Conservation (phyloP, 2,329 filamentous ascomycete genomes). For the Hymenoscyphus repandus region DNA sequence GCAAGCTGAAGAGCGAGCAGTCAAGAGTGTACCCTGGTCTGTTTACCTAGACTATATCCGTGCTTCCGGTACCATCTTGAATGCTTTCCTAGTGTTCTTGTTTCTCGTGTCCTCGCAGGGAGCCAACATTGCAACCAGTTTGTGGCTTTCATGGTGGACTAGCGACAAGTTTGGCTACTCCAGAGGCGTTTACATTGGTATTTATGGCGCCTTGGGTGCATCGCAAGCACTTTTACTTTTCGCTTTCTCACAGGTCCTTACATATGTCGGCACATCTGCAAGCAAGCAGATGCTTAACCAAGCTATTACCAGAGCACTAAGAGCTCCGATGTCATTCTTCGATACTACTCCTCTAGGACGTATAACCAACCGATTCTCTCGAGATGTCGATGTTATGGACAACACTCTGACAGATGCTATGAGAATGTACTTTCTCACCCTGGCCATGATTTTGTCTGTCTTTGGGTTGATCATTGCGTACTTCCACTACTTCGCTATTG, state of each 20-base stretch:
- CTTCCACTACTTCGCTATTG: slow-evolving; percentile 74
- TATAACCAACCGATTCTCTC: slow-evolving; percentile 93
- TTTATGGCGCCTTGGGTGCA: slow-evolving; percentile 66
- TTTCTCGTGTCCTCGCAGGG: slow-evolving; percentile 62
- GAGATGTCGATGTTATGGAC: slow-evolving; percentile 96
- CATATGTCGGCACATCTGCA: slow-evolving; percentile 72
- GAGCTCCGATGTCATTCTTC: slow-evolving; percentile 83
- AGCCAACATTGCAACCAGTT: slow-evolving; percentile 77
- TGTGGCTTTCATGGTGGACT: slow-evolving; percentile 96
- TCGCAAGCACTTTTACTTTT: slow-evolving; percentile 73
- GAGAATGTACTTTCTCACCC: slow-evolving; percentile 84
- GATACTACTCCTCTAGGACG: slow-evolving; percentile 93
- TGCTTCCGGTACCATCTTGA: slow-evolving; percentile 53
- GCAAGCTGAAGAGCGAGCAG: slow-evolving; percentile 62
- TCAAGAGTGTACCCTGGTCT: slow-evolving; percentile 56
- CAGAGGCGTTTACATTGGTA: slow-evolving; percentile 66
- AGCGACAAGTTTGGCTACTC: slow-evolving; percentile 67
- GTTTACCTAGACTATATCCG: slow-evolving; percentile 62
- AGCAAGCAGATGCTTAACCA: slow-evolving; percentile 76
- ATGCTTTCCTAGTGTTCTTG: slow-evolving; percentile 49
- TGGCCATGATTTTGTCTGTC: slow-evolving; percentile 75
- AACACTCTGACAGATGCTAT: slow-evolving; percentile 85
- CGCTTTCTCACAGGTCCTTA: slow-evolving; percentile 70
- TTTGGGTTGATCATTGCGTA: slow-evolving; percentile 91
- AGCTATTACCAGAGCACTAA: slow-evolving; percentile 72